These are phyloP conservation scores for Lupinus albus DNA, from an alignment of 306 rosid species.

Conservation along the genomic window DNA sequence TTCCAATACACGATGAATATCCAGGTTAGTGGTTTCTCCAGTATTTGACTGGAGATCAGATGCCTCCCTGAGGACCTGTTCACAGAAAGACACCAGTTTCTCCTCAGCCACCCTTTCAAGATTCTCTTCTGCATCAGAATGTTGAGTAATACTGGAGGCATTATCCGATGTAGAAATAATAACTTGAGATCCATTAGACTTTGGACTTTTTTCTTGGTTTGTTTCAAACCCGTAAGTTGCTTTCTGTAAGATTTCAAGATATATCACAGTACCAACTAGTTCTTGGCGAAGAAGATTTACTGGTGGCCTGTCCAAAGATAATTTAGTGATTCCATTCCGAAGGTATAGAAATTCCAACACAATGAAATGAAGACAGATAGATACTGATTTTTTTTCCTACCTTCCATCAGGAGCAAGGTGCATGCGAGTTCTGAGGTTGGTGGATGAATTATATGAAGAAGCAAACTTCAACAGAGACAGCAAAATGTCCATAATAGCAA, in stretches of 20 bases:
- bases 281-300: constrained; percentile 96
- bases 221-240: constrained; percentile 64
- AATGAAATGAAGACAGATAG: constrained; percentile 4
- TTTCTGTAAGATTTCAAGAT: constrained; percentile 85
- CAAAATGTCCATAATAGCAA: constrained; percentile 80
- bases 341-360: constrained; percentile 29
- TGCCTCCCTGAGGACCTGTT: constrained; percentile 90
- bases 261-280: constrained; percentile 76
- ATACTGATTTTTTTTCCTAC: constrained; percentile 44
- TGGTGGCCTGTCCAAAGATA: constrained; percentile 84
- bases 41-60: constrained; percentile 85
- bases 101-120: constrained; percentile 85
- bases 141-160: constrained; percentile 43
- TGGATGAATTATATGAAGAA: constrained; percentile 83
- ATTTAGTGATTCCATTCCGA: constrained; percentile 31
- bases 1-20: constrained; percentile 85
- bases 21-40: constrained; percentile 82
- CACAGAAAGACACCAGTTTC: constrained; percentile 88
- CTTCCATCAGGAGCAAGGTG: constrained; percentile 83
- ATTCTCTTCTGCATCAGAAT: constrained; percentile 62
- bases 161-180: constrained; percentile 43
- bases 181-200: constrained; percentile 42
- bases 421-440: constrained; percentile 89
- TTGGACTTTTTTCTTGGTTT: constrained; percentile 42
- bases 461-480: constrained; percentile 86